Percentiles rank a stretch among this genome's conserved stretches.
These are phyloP conservation scores for Stagonosporopsis vannaccii DNA, from an alignment of 2,329 filamentous ascomycete species.

Conservation along the genomic window DNA sequence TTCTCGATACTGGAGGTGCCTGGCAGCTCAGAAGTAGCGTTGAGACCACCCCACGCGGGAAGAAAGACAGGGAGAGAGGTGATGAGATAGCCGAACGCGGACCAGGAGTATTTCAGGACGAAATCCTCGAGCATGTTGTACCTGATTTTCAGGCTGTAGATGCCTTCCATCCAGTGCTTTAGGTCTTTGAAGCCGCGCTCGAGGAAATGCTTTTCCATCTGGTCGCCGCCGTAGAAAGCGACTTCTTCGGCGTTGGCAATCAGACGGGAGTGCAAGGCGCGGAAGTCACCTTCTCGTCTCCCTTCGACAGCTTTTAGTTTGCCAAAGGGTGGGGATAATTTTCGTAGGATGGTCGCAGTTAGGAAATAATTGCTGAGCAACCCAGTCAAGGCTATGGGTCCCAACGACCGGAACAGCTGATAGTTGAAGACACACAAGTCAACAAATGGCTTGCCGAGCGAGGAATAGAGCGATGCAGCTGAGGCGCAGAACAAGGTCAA, in stretches of 20 bases:
- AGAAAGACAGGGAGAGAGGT: conserved; percentile 94
- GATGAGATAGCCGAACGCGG: conserved; percentile 92
- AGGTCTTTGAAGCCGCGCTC: conserved; percentile 92
- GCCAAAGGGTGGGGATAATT: conserved; percentile 91
- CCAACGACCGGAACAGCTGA: conserved; percentile 90
- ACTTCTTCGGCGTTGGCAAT: conserved; percentile 98
- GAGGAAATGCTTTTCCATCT: conserved; percentile 92
- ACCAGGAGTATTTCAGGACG: conserved; percentile 98
- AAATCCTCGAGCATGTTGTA: conserved; percentile 99
- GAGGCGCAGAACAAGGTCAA: conserved; percentile 93
- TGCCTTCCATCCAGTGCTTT: conserved; percentile 96
- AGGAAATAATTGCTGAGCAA: conserved; percentile 92
- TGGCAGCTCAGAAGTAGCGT: conserved; percentile 72
- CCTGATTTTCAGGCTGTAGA: conserved; percentile 95
- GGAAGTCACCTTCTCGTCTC: conserved; percentile 92
- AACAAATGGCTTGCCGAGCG: conserved; percentile 96
- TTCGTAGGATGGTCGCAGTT: conserved; percentile 87
- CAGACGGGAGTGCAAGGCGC: conserved; percentile 85
- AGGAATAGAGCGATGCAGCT: conserved; percentile 92
- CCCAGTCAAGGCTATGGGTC: conserved; percentile 84
- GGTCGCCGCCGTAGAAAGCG: conserved; percentile 94
- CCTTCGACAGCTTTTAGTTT: conserved; percentile 97
- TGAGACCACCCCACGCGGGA: conserved; percentile 89
- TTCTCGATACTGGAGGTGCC: conserved; percentile 48
- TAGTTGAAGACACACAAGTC: conserved; percentile 98